Evolutionary conservation across 2,329 filamentous ascomycete genomes (phyloP).

Genomic region (Coniochaeta sp.): DNA sequence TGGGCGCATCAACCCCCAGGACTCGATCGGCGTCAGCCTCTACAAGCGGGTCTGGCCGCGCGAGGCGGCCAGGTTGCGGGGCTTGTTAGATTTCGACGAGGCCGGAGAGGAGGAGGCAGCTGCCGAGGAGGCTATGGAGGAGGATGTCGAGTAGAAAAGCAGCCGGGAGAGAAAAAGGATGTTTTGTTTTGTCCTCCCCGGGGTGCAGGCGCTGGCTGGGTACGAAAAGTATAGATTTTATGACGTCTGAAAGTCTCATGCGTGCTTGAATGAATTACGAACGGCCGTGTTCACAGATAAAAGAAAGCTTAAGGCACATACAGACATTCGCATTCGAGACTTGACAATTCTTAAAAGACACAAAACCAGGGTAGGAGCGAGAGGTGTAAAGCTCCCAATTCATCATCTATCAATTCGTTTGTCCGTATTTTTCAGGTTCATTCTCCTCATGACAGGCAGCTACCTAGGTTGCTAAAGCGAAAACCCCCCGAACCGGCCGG

Average conservation of each 20-base stretch:
- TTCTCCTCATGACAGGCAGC: slow-evolving; percentile 3
- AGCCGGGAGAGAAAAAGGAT: too few relatives aligned
- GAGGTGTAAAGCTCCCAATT: too few relatives aligned
- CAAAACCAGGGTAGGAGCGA: too few relatives aligned
- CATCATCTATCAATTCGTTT: slow-evolving; percentile 5
- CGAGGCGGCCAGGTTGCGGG: slow-evolving; percentile 43
- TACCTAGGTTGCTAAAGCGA: background rate
- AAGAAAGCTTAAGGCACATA: too few relatives aligned
- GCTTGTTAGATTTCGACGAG: slow-evolving; percentile 27
- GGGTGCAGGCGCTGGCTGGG: background rate
- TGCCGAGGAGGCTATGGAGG: slow-evolving; percentile 31
- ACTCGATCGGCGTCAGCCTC: slow-evolving; percentile 83
- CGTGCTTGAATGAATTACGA: too few relatives aligned
- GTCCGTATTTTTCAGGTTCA: background rate
- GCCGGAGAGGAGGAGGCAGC: slow-evolving; percentile 8
- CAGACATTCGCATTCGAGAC: too few relatives aligned
- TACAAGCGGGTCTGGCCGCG: slow-evolving; percentile 84
- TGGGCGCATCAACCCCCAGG: slow-evolving; percentile 89
- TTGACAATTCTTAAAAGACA: too few relatives aligned
- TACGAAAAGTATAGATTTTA: slow-evolving; percentile 6
- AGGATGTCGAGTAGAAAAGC: slow-evolving; percentile 18
- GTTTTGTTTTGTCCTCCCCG: background rate
- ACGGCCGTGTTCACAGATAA: too few relatives aligned
- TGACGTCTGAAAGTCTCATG: background rate
- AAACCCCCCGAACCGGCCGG: background rate